Base-by-base conservation (phyloP, 1,284 basidiomycete species). In the Volvariella surrecta region DNA sequence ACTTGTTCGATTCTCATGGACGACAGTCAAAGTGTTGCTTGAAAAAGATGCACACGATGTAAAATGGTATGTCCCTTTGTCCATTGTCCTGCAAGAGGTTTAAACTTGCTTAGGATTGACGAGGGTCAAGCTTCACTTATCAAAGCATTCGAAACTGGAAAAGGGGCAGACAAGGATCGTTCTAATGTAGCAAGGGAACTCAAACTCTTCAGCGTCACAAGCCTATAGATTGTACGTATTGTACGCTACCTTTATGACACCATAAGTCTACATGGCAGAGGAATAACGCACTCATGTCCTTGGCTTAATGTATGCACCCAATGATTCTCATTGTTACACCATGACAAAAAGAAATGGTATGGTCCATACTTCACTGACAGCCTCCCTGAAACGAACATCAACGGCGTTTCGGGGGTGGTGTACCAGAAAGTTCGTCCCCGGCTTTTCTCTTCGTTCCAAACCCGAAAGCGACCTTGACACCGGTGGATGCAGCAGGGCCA, bases 1-100 rank as follows among this genome's bases (percentile, higher is more conserved):
- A 9, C 67, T 98, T 37, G 93, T 84, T 3, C 79, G 96, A 10
- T 99, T 99, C 66, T 94, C 89, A 4, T 99, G 95, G 95, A 83
- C 88, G 1, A 97, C 95, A 0, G 80, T 94, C 48, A 95, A 94
- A 58, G 79, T 91, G 1, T 62, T 85, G 4, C 66, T 99, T 11
- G 91, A 96, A 37, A 90, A 90, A 54, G 67, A 81, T 37, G 90
- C 73, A 0, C 80, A 89, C 55, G 56, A 69, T 3, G 81, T 89
- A 19, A 77, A 84, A 66, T 96, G 93, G 93, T 90, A 43, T 28
- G 76, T 53, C 20, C 4, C 31, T 39, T 30, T 2, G 40, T 42
- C 7, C 10, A 9, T 15, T 39, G 7, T 10, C 13, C 10, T 41
- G 18, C 8, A 15, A 4, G 3, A 16, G 11, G n/a, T 22, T 11